These are phyloP conservation scores for Zychaea mexicana DNA, from an alignment of 371 early-diverging fungal genomes.

Conservation along the genomic window DNA sequence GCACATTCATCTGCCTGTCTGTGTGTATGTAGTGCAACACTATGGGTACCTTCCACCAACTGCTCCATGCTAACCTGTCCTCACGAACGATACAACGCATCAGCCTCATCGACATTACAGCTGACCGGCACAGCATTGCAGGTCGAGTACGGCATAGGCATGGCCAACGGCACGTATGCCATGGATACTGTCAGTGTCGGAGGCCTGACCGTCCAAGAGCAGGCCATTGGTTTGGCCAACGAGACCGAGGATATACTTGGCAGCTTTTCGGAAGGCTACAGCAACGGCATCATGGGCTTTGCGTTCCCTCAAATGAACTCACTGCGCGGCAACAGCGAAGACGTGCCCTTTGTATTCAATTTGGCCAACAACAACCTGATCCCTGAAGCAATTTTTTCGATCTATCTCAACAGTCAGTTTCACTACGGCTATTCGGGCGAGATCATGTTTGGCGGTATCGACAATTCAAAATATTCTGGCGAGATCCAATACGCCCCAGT, in stretches of 20 bases:
- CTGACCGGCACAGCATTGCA: constrained; percentile 19
- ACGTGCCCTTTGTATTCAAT: constrained; percentile 30
- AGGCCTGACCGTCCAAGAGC: constrained; percentile 21
- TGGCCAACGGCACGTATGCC: constrained; percentile 35
- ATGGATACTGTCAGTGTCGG: constrained; percentile 31
- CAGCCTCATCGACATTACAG: constrained; percentile 29
- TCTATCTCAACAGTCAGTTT: constrained; percentile 30
- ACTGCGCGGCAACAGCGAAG: constrained; percentile 12
- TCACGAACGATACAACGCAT: constrained; percentile 24
- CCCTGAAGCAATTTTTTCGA: constrained; percentile 34
- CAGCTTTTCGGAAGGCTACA: constrained; percentile 4
- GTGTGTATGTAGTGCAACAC: constrained; percentile 1
- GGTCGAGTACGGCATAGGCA: constrained; percentile 41
- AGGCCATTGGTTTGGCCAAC: constrained; percentile 33
- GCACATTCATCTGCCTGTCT: not conserved
- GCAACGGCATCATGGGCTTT: constrained; percentile 46
- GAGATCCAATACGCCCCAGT: constrained; percentile 39
- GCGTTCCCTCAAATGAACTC: constrained; percentile 29
- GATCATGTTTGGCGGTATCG: constrained; percentile 46
- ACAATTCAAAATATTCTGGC: constrained; percentile 51
- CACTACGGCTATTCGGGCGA: constrained; percentile 23
- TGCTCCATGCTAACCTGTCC: constrained; percentile 31
- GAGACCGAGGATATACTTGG: constrained; percentile 17
- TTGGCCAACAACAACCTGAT: constrained; percentile 28
- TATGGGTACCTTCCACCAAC: constrained; percentile 41